Evolutionary conservation across 192 early-diverging fungal species (phyloP).

Genomic region (Backusella mclennaniae): DNA sequence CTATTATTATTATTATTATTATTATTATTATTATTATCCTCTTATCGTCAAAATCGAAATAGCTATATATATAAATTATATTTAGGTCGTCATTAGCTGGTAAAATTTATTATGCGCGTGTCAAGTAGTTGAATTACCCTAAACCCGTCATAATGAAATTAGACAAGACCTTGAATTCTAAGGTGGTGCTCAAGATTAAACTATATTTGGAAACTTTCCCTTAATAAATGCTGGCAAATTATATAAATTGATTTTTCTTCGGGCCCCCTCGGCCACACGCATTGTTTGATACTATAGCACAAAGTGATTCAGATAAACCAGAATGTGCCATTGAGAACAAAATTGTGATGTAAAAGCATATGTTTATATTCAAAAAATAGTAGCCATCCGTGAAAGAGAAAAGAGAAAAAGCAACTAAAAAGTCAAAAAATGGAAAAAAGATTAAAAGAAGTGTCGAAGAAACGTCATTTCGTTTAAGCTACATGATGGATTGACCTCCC

Average conservation of each 20-base stretch:
- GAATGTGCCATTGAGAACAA: slow-evolving; percentile 2
- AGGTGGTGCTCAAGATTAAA: not conserved
- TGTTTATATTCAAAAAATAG: not conserved
- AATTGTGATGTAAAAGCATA: not conserved
- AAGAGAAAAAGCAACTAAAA: not conserved
- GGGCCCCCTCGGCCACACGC: not conserved
- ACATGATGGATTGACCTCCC: not conserved
- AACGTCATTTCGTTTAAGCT: not conserved
- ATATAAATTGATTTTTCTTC: not conserved
- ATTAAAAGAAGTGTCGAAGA: slow-evolving; percentile 1
- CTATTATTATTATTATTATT: not conserved
- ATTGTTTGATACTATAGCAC: not conserved
- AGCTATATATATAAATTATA: not conserved
- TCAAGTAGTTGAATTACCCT: not conserved
- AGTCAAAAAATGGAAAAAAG: not conserved
- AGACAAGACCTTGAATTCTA: not conserved
- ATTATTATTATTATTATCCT: not conserved
- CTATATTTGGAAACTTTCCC: not conserved
- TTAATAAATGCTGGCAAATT: slow-evolving; percentile 6
- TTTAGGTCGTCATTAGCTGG: not conserved
- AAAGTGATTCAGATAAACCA: slow-evolving; percentile 5
- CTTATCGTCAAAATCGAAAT: slow-evolving; percentile 6
- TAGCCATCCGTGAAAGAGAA: not conserved
- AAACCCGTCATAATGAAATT: not conserved
- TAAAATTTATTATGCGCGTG: not conserved